Evolutionary conservation across 208 protist genomes (phyloP).

Genomic region (Crithidia expoeki): DNA sequence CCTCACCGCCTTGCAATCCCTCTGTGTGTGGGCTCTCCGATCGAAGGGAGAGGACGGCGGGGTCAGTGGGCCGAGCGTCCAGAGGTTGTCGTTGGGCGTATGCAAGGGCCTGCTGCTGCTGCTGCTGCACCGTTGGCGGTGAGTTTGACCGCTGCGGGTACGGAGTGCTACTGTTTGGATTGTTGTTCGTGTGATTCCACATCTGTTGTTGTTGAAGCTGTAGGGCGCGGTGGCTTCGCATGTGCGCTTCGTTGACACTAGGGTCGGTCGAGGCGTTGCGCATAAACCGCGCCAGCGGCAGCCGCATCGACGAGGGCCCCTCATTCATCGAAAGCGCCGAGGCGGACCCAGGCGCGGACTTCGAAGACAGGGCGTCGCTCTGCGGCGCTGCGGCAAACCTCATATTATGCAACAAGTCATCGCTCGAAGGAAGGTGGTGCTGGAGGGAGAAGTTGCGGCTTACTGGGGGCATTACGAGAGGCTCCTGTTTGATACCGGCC

Average conservation of each 20-base stretch:
- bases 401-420: background rate
- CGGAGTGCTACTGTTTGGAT: background rate
- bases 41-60: constrained; percentile 4
- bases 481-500: background rate
- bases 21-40: background rate
- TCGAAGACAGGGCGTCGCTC: background rate
- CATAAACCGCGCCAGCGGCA: constrained; percentile 21
- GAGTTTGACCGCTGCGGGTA: background rate
- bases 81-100: background rate
- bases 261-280: constrained; percentile 11
- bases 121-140: background rate
- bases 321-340: constrained; percentile 21
- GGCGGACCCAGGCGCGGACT: constrained; percentile 12
- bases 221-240: background rate
- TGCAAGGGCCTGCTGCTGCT: constrained; percentile 7
- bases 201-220: background rate
- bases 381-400: background rate
- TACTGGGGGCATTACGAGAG: constrained; percentile 1
- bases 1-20: background rate
- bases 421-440: background rate
- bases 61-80: background rate
- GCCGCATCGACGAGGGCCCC: constrained; percentile 16
- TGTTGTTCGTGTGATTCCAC: background rate
- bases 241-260: background rate
- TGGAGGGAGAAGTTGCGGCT: constrained; percentile 12